Percentiles rank a stretch among this genome's conserved stretches.
phyloP scores from a whole-genome alignment of 2,329 filamentous ascomycete genomes.

The Cercospora sp. region DNA sequence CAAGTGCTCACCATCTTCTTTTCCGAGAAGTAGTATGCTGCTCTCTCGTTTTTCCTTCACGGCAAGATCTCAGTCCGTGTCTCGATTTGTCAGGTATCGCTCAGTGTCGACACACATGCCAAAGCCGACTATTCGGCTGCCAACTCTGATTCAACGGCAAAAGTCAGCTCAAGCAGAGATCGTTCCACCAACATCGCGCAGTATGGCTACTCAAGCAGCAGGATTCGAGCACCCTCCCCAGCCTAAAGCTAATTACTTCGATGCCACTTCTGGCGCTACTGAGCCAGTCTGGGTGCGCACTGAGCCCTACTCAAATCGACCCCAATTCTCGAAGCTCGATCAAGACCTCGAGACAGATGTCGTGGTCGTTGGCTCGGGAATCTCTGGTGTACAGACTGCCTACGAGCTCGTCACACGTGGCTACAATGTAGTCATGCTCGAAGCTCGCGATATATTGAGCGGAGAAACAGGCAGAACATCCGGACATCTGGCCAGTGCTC shows the following conservation, averaged over 20 bases:
- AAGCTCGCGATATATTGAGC: conserved; percentile 56
- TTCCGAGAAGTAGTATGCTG: not conserved
- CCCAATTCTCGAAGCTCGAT: conserved; percentile 47
- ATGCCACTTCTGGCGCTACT: conserved; percentile 53
- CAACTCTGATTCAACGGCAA: conserved; percentile 5
- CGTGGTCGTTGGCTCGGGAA: conserved; percentile 56
- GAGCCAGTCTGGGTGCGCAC: conserved; percentile 58
- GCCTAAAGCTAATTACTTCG: conserved; percentile 37
- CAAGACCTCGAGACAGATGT: conserved; percentile 52
- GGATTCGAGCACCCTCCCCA: not conserved
- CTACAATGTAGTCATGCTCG: conserved; percentile 53
- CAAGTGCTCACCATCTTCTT: not conserved
- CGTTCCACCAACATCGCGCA: conserved; percentile 1
- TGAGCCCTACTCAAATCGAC: conserved; percentile 49
- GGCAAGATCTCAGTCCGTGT: not conserved
- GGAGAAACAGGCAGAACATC: conserved; percentile 58
- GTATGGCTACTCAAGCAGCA: conserved; percentile 21
- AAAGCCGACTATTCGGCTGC: conserved; percentile 2
- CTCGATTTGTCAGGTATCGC: not conserved
- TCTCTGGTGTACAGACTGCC: conserved; percentile 54
- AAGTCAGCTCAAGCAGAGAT: conserved; percentile 10
- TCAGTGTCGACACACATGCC: conserved; percentile 8
- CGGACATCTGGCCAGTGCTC: conserved; percentile 56
- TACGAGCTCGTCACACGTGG: conserved; percentile 57
- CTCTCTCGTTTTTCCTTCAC: not conserved